These are phyloP conservation scores for Nicotiana otophora DNA, from an alignment of 257 asterid species.

Conservation along the genomic window DNA sequence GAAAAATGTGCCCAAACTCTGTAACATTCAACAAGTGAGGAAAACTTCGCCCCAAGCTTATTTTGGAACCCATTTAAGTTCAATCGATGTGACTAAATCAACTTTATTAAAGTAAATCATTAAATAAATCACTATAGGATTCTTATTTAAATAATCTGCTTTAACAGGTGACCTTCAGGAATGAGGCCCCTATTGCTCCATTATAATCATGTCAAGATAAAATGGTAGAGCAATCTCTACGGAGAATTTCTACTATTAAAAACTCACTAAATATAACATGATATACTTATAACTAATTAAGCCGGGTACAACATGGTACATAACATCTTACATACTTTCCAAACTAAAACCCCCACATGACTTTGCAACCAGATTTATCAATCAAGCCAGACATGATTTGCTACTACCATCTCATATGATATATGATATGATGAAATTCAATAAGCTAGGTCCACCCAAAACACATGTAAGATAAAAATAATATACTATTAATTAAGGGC, in stretches of 20 bases:
- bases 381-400: not conserved
- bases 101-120: no score
- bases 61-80: no score
- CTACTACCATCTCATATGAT: not conserved
- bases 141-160: no score
- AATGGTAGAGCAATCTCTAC: not conserved
- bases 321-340: not conserved
- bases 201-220: no score
- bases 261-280: no score
- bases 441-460: not conserved
- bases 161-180: not conserved
- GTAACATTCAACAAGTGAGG: no score
- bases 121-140: no score
- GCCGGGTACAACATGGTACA: not conserved
- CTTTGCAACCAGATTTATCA: not conserved
- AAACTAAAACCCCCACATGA: not conserved
- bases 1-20: no score
- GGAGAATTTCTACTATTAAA: not conserved
- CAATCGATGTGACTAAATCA: no score
- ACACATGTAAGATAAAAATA: not conserved
- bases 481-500: slow-evolving; percentile 26
- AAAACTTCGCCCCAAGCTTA: no score
- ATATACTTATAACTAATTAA: no score
- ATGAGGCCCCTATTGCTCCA: not conserved
- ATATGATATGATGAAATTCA: not conserved